These are phyloP conservation scores for Singerocomus rubriflavus DNA, from an alignment of 1,284 basidiomycete genomes.

Conservation along the genomic window DNA sequence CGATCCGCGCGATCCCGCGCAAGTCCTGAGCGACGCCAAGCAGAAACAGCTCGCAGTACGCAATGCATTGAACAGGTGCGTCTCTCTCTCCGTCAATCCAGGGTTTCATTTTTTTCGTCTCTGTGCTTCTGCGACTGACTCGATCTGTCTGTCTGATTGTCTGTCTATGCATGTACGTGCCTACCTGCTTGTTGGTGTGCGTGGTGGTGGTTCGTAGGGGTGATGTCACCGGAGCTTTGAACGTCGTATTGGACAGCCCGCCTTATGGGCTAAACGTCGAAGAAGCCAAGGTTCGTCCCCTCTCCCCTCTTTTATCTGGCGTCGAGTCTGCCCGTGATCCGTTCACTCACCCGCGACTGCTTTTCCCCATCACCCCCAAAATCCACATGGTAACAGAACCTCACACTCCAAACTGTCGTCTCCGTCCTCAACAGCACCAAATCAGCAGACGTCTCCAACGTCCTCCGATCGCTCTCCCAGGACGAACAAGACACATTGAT, in stretches of 20 bases:
- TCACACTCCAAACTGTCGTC: conserved; percentile 83
- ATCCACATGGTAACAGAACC: conserved; percentile 45
- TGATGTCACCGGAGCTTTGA: conserved; percentile 73
- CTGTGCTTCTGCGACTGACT: background rate
- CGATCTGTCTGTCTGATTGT: background rate
- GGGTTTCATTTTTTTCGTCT: background rate
- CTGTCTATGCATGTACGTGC: background rate
- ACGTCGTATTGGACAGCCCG: conserved; percentile 66
- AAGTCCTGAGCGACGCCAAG: conserved; percentile 75
- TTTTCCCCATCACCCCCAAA: no score
- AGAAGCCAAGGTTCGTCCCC: conserved; percentile 79
- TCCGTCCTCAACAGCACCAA: conserved; percentile 96
- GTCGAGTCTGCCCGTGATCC: background rate
- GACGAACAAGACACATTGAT: conserved; percentile 91
- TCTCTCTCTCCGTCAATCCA: conserved; percentile 14
- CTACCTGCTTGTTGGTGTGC: background rate
- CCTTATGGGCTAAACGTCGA: conserved; percentile 85
- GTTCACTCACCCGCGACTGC: background rate
- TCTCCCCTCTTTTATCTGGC: background rate
- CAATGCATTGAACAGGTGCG: conserved; percentile 69
- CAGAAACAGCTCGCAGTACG: conserved; percentile 74
- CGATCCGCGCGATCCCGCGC: conserved; percentile 77
- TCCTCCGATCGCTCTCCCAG: conserved; percentile 73
- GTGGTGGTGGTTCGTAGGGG: conserved; percentile 42
- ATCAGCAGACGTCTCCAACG: conserved; percentile 79